phyloP scores from a whole-genome alignment of 306 rosid genomes.

The Carpinus viminea region DNA sequence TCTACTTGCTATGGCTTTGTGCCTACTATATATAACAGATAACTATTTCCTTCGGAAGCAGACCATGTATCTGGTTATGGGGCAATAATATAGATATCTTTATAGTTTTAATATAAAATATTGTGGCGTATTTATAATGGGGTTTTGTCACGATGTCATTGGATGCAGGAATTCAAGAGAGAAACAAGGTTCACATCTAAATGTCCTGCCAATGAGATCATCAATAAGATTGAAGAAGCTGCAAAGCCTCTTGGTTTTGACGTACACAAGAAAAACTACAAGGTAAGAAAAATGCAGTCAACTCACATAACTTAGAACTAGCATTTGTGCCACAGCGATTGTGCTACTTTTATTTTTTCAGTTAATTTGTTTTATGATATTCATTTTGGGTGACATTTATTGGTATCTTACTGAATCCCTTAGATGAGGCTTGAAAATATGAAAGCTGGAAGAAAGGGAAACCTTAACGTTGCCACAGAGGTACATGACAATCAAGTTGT shows the following conservation, averaged over 20 bases:
- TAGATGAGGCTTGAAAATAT: slow-evolving; percentile 94
- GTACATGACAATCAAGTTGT: slow-evolving; percentile 32
- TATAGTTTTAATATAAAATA: not conserved
- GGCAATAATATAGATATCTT: not conserved
- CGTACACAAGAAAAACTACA: slow-evolving; percentile 93
- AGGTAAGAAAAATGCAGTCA: slow-evolving; percentile 50
- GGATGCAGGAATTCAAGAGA: slow-evolving; percentile 75
- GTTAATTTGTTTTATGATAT: not conserved
- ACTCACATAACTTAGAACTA: not conserved
- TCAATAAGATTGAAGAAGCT: slow-evolving; percentile 91
- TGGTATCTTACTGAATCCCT: slow-evolving; percentile 6
- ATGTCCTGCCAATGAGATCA: slow-evolving; percentile 85
- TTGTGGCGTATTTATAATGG: not conserved
- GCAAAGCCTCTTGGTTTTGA: slow-evolving; percentile 98
- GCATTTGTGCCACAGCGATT: not conserved
- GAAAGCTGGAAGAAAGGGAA: slow-evolving; percentile 98
- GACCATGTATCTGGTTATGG: not conserved
- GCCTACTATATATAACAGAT: not conserved
- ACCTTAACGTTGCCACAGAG: slow-evolving; percentile 97
- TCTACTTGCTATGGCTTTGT: not conserved
- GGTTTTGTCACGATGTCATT: slow-evolving; percentile 10
- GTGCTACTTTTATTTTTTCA: not conserved
- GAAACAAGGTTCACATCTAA: slow-evolving; percentile 97
- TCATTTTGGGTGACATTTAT: slow-evolving; percentile 15
- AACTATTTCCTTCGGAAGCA: not conserved